phyloP scores from a whole-genome alignment of 2,329 filamentous ascomycete genomes.

The Ilyonectria robusta region DNA sequence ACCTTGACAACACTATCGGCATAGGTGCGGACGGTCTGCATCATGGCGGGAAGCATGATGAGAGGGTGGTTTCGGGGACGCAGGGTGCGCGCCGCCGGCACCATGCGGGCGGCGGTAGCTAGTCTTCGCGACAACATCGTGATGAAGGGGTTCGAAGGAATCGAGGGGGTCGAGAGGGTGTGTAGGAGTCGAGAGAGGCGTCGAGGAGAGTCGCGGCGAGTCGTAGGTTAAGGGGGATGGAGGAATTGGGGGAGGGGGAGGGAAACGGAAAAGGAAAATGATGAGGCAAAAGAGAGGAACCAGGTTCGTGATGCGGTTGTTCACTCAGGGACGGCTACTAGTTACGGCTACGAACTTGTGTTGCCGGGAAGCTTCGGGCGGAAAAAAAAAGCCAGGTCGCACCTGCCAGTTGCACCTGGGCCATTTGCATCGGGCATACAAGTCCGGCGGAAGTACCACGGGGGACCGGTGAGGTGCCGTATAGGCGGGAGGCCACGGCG shows the following conservation, averaged over 20 bases:
- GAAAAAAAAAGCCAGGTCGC: conserved; percentile 9
- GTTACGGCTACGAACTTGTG: neutral
- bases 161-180: neutral
- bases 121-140: conserved; percentile 62
- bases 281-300: conserved; percentile 6
- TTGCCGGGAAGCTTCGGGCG: conserved; percentile 12
- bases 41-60: conserved; percentile 63
- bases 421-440: conserved; percentile 2
- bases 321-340: conserved; percentile 6
- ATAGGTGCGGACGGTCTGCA: conserved; percentile 72
- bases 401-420: conserved; percentile 3
- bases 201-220: neutral
- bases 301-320: conserved; percentile 11
- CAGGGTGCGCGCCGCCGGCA: conserved; percentile 59
- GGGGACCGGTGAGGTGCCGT: neutral
- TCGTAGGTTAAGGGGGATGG: neutral
- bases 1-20: conserved; percentile 93
- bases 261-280: neutral
- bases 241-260: conserved; percentile 7
- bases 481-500: neutral
- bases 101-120: conserved; percentile 59
- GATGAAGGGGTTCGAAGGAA: conserved; percentile 13
- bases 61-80: conserved; percentile 49
- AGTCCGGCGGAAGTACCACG: conserved; percentile 8
- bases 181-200: neutral